Evolutionary conservation across 116 monocot genomes (phyloP), one percentile per base, ranked within the genome.

Genomic region (Papilionanthe hybrid): DNA sequence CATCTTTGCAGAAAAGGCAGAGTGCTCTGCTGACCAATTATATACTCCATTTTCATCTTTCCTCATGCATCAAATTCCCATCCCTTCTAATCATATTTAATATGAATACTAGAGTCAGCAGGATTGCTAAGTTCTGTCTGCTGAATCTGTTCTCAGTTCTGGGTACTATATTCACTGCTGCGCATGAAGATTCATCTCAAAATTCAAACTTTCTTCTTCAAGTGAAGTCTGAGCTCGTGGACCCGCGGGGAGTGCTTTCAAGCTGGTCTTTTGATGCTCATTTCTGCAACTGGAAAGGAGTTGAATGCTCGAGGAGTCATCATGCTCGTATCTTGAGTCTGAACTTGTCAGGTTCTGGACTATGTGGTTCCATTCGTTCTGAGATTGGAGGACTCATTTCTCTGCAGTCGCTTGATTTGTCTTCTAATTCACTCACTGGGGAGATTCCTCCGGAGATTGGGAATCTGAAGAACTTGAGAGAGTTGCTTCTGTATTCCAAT

Each of bases 401-500:
- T 47, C 93, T 98, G 19, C 83, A 89, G 72, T 77, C 72, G 55
- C 91, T 98, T 25, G 98, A 94, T 85, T 30, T 98, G 5, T 98
- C 98, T 10, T 87, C 88, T 43, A 98, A 98, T 78, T 92, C 87
- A 9, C 79, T 94, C 45, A 48, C 89, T 7, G 94, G 94, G 5
- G 32, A 83, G 19, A 90, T 94, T 23, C 94, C 98, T 37, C 82
- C 75, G 0, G 91, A 85, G 81, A 77, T 98, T 19, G 84, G 88
- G 5, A 81, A 78, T 76, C 89, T 94, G 27, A 42, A 71, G 44
- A 88, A 89, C 84, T 85, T 98, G 25, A 78, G 23, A 28, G 82
- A 83, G 56, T 74, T 98, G 78, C 84, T 91, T 72, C 93, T 98
- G 48, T 90, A 88, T 84, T 90, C 93, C 32, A 98, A 98, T 78